These are phyloP conservation scores for Nitzschia sp. DNA, from an alignment of 108 stramenopile genomes.

Conservation along the genomic window DNA sequence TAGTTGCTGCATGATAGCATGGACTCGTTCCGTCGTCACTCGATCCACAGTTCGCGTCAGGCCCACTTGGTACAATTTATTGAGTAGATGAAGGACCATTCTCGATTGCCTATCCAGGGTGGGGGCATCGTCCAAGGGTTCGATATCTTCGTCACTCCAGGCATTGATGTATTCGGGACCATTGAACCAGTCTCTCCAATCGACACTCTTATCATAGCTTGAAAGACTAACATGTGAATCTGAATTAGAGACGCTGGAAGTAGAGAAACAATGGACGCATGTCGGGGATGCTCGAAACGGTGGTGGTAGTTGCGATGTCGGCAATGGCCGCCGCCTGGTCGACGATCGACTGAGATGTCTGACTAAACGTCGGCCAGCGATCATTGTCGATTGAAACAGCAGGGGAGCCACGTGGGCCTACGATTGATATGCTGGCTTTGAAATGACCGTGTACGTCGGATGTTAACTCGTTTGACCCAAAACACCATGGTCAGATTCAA, in stretches of 20 bases:
- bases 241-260: neutral
- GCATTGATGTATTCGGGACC: conserved; percentile 13
- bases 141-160: conserved; percentile 19
- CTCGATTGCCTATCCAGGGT: conserved; percentile 27
- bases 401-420: too few relatives aligned
- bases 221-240: neutral
- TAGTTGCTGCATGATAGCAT: conserved; percentile 15
- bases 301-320: too few relatives aligned
- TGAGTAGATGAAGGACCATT: conserved; percentile 20
- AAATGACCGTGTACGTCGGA: too few relatives aligned
- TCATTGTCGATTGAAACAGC: too few relatives aligned
- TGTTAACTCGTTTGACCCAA: too few relatives aligned
- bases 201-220: neutral
- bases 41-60: conserved; percentile 29
- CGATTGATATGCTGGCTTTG: too few relatives aligned
- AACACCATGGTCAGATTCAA: too few relatives aligned
- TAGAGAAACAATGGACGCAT: neutral
- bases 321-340: too few relatives aligned
- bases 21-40: conserved; percentile 28
- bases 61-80: conserved; percentile 24
- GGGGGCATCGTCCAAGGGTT: conserved; percentile 5
- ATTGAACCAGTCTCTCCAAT: conserved; percentile 12
- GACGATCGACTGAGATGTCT: too few relatives aligned
- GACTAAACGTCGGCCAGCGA: too few relatives aligned
- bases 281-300: too few relatives aligned